Percentiles rank a stretch among this genome's conserved stretches.
phyloP scores from a whole-genome alignment of 176 grass and related monocot species.

The Hordeum marinum region DNA sequence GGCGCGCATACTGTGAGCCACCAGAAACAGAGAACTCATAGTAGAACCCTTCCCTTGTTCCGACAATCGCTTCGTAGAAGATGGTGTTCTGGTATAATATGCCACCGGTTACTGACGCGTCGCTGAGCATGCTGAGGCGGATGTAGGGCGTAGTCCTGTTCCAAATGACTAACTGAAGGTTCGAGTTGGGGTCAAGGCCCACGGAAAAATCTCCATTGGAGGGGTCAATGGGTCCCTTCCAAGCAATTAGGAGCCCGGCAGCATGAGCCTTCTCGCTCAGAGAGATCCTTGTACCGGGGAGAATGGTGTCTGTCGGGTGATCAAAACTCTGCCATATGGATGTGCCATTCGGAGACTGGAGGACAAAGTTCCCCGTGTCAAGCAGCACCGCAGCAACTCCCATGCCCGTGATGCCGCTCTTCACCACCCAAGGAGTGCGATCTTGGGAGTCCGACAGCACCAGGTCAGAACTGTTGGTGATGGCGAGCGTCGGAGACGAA shows the following conservation, averaged over 20 bases:
- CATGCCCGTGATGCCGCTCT: background rate
- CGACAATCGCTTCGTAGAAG: background rate
- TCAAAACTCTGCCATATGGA: too few relatives aligned
- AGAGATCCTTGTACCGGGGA: too few relatives aligned
- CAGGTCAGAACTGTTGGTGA: background rate
- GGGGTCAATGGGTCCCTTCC: constrained; percentile 27
- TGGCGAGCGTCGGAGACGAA: background rate
- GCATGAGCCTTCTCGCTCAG: too few relatives aligned
- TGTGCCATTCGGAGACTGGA: too few relatives aligned
- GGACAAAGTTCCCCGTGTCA: too few relatives aligned
- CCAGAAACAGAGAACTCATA: background rate
- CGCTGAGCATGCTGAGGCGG: constrained; percentile 21
- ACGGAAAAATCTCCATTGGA: constrained; percentile 25
- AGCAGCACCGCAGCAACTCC: background rate
- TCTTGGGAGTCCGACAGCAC: background rate
- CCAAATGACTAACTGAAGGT: constrained; percentile 24
- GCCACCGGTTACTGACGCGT: background rate
- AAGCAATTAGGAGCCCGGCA: background rate
- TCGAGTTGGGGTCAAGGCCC: background rate
- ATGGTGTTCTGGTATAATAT: background rate
- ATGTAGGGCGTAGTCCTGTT: background rate
- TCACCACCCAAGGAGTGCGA: background rate
- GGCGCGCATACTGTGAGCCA: background rate
- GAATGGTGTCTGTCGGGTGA: too few relatives aligned
- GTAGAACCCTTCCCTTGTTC: background rate